Evolutionary conservation across 306 rosid species (phyloP).

Genomic region (Myrica gale): DNA sequence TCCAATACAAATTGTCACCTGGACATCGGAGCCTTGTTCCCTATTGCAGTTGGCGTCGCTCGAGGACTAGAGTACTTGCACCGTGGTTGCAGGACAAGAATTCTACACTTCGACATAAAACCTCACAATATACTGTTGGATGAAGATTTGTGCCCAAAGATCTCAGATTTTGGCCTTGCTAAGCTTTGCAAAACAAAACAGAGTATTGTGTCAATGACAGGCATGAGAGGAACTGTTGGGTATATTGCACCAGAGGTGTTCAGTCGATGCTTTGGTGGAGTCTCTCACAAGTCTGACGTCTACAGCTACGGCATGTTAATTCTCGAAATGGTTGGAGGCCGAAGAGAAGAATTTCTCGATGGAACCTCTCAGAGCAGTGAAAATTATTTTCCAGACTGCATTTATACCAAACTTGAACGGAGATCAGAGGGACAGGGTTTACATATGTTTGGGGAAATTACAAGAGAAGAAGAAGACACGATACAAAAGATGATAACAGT

Average conservation of each 20-base stretch:
- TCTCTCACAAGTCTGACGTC: conserved; percentile 38
- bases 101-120: conserved; percentile 39
- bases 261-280: conserved; percentile 22
- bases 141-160: conserved; percentile 31
- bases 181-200: conserved; percentile 35
- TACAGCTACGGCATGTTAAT: conserved; percentile 46
- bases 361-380: not conserved
- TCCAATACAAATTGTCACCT: conserved; percentile 9
- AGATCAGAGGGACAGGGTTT: not conserved
- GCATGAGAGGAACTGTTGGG: conserved; percentile 35
- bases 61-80: conserved; percentile 43
- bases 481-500: conserved; percentile 30
- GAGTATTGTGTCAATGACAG: conserved; percentile 29
- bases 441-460: not conserved
- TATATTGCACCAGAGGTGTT: conserved; percentile 39
- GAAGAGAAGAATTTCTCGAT: conserved; percentile 20
- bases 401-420: conserved; percentile 27
- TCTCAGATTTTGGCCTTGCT: conserved; percentile 44
- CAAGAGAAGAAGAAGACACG: conserved; percentile 30
- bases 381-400: conserved; percentile 14
- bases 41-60: conserved; percentile 36
- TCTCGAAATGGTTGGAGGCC: conserved; percentile 36
- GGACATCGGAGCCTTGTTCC: conserved; percentile 11
- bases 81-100: conserved; percentile 21
- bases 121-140: not conserved